phyloP scores from a whole-genome alignment of 2,329 filamentous ascomycete species.

The Nannizziopsis arthrosporioides region DNA sequence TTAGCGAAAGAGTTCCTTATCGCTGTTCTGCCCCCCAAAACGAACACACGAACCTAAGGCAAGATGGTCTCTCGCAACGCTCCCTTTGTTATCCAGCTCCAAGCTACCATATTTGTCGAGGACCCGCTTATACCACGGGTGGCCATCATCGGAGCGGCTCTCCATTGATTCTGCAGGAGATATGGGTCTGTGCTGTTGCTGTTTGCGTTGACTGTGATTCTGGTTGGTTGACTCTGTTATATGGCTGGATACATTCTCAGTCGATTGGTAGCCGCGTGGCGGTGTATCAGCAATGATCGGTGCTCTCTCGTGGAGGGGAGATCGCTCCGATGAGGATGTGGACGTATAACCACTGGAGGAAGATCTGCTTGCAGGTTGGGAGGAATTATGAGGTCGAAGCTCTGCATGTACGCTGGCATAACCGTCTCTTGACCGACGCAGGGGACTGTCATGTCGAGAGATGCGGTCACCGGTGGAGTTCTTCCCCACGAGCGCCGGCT shows the following conservation, averaged over 20 bases:
- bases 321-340: slow-evolving; percentile 3
- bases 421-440: too few species aligned
- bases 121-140: slow-evolving; percentile 37
- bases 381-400: too few species aligned
- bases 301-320: slow-evolving; percentile 4
- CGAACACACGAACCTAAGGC: slow-evolving; percentile 42
- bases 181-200: not conserved
- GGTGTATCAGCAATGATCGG: slow-evolving; percentile 7
- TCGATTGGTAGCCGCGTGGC: slow-evolving; percentile 26
- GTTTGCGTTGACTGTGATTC: not conserved
- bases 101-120: slow-evolving; percentile 51
- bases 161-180: slow-evolving; percentile 5
- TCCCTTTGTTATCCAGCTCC: slow-evolving; percentile 55
- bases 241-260: slow-evolving; percentile 15
- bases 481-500: too few species aligned
- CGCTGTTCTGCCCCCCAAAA: not conserved
- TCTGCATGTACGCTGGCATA: too few species aligned
- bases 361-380: slow-evolving; percentile 2
- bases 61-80: slow-evolving; percentile 53
- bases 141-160: slow-evolving; percentile 4
- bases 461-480: too few species aligned
- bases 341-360: slow-evolving; percentile 5
- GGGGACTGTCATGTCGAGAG: too few species aligned
- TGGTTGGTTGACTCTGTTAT: not conserved
- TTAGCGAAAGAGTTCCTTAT: not conserved